phyloP scores from a whole-genome alignment of 1,284 basidiomycete species.

The Coniferiporia weirii region DNA sequence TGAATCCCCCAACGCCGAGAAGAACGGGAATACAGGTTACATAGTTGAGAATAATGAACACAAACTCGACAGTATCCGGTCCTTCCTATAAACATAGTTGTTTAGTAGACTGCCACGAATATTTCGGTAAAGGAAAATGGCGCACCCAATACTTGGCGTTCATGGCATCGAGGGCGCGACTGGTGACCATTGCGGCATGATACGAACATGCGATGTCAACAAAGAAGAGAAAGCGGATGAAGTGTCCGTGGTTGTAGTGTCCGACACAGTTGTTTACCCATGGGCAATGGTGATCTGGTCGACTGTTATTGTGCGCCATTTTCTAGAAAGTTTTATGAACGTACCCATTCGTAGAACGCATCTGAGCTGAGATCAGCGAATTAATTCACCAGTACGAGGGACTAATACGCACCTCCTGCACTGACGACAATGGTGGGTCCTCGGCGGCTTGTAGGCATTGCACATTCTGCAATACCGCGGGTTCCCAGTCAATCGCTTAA shows the following conservation, averaged over 20 bases:
- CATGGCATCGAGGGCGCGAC: constrained; percentile 52
- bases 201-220: constrained; percentile 87
- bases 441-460: constrained; percentile 64
- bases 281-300: constrained; percentile 83
- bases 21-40: constrained; percentile 82
- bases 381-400: neutral
- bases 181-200: constrained; percentile 74
- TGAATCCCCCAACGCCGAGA: constrained; percentile 82
- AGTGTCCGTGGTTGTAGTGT: constrained; percentile 85
- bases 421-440: constrained; percentile 84
- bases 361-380: constrained; percentile 31
- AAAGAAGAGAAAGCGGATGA: constrained; percentile 87
- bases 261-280: constrained; percentile 92
- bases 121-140: constrained; percentile 14
- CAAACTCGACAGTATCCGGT: constrained; percentile 63
- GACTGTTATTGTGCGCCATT: constrained; percentile 7
- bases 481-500: constrained; percentile 76
- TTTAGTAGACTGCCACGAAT: constrained; percentile 6
- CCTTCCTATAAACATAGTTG: constrained; percentile 48
- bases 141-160: constrained; percentile 49
- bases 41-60: constrained; percentile 87
- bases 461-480: constrained; percentile 84
- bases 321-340: constrained; percentile 17
- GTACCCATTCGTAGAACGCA: constrained; percentile 81
- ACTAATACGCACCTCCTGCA: constrained; percentile 63